Evolutionary conservation across 768 basidiomycete genomes (phyloP).

Genomic region (Hypholoma fasciculare): DNA sequence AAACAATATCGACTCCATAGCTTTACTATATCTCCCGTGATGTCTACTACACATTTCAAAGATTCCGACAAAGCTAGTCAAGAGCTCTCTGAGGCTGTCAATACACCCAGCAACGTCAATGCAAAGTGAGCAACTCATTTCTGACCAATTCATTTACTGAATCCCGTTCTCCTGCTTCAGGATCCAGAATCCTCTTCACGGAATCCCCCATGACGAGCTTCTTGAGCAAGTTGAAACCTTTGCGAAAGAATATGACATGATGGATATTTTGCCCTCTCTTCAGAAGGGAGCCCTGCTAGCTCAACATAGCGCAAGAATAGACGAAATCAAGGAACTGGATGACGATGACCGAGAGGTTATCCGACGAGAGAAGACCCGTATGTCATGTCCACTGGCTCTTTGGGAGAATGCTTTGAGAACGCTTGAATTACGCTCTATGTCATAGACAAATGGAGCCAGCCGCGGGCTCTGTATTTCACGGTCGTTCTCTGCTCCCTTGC

Average conservation of each 20-base stretch:
- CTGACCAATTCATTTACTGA: too few relatives aligned
- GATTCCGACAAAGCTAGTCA: too few relatives aligned
- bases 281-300: constrained; percentile 71
- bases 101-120: too few relatives aligned
- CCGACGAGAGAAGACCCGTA: constrained; percentile 39
- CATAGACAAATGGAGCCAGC: constrained; percentile 43
- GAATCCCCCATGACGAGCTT: constrained; percentile 59
- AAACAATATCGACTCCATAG: too few relatives aligned
- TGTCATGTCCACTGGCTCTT: background rate
- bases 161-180: constrained; percentile 10
- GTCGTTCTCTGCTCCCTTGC: constrained; percentile 57
- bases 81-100: too few relatives aligned
- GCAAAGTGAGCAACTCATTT: too few relatives aligned
- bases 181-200: constrained; percentile 40
- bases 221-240: constrained; percentile 60
- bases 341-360: constrained; percentile 31
- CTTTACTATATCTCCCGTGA: too few relatives aligned
- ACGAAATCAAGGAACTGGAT: constrained; percentile 30
- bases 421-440: background rate
- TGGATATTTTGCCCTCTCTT: constrained; percentile 40
- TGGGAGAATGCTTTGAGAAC: background rate
- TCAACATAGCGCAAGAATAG: constrained; percentile 54
- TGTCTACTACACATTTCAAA: too few relatives aligned
- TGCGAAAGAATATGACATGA: constrained; percentile 43
- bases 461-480: constrained; percentile 35